Base-by-base conservation (phyloP, 495 filamentous ascomycete species). In the Penicillium flavigenum region DNA sequence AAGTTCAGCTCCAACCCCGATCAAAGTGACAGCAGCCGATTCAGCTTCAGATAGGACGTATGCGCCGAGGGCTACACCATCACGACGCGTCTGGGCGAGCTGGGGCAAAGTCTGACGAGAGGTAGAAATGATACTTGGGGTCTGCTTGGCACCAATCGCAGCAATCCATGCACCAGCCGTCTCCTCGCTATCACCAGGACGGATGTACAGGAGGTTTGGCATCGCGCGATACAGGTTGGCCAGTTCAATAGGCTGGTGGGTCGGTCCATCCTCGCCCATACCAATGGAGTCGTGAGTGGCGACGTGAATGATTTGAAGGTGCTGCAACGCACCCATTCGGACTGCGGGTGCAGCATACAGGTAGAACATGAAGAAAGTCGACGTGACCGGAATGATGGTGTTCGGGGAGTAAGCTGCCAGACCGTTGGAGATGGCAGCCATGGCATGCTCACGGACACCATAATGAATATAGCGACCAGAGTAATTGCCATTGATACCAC, bases 331-430 rank as follows among this genome's bases (percentile, higher is more conserved):
- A 11, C 80, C 81, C 81, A 86, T 85, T 26, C 83, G 79, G 5
- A 86, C 74, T 8, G 75, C 82, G 0, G 82, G 81, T 0, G 83
- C 82, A 9, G 82, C 83, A 36, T 81, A 81, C 1, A 84, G 68
- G 63, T 83, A 85, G 66, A 86, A 86, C 80, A 85, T 86, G 68
- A 83, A 82, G 67, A 84, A 83, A 7, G 72, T 73, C 1, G 78
- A 78, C 4, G 81, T 83, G 41, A 81, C 64, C 0, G 80, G 81
- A 36, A 83, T 63, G 58, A 83, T 74, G 1, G 79, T 82, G 57
- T 72, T 73, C 3, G 69, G 74, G 47, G 70, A 66, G 46, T 71
- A 84, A 1, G 81, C 81, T 0, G 81, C 80, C 10, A 83, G 63
- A 12, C 81, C 81, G 60, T 84, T 81, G 12, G 78, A 74, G 22